Conservation (phyloP, 495 filamentous ascomycete species). For the Hypomontagnella submonticulosa region DNA sequence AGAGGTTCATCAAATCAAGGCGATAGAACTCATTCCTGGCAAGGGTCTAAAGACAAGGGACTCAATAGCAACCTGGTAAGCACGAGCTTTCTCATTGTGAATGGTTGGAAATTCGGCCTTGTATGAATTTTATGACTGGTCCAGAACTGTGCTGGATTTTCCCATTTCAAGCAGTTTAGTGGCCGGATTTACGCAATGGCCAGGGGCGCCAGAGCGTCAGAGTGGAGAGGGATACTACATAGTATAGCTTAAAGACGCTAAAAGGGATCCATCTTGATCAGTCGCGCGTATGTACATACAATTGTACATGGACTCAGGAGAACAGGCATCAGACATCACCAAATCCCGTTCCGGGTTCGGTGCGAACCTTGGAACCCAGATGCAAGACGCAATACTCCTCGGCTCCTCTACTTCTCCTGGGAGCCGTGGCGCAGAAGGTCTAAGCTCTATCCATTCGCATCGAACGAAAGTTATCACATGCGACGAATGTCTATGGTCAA, state of each 20-base stretch:
- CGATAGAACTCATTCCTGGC: conserved; percentile 25
- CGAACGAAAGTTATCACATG: conserved; percentile 30
- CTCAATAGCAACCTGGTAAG: conserved; percentile 6
- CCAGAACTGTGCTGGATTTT: conserved; percentile 38
- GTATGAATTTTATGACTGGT: conserved; percentile 45
- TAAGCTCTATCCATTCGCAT: conserved; percentile 21
- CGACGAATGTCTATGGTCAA: conserved; percentile 21
- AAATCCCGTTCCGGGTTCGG: conserved; percentile 27
- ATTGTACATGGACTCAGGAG: not conserved
- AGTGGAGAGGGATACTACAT: conserved; percentile 25
- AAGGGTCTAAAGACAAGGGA: conserved; percentile 12
- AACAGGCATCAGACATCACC: conserved; percentile 14
- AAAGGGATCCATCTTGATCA: conserved; percentile 24
- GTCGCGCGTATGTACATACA: conserved; percentile 4
- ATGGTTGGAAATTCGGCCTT: conserved; percentile 39
- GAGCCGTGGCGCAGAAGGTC: conserved; percentile 16
- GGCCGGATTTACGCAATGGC: conserved; percentile 34
- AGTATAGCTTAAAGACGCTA: not conserved
- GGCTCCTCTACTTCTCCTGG: conserved; percentile 24
- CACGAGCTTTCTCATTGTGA: conserved; percentile 20
- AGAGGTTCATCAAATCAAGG: conserved; percentile 28
- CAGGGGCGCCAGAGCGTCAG: conserved; percentile 2
- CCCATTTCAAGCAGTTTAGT: conserved; percentile 28
- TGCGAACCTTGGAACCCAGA: conserved; percentile 35
- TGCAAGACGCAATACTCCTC: conserved; percentile 17